Evolutionary conservation across 495 filamentous ascomycete genomes (phyloP).

Genomic region (Aspergillus carlsbadensis): DNA sequence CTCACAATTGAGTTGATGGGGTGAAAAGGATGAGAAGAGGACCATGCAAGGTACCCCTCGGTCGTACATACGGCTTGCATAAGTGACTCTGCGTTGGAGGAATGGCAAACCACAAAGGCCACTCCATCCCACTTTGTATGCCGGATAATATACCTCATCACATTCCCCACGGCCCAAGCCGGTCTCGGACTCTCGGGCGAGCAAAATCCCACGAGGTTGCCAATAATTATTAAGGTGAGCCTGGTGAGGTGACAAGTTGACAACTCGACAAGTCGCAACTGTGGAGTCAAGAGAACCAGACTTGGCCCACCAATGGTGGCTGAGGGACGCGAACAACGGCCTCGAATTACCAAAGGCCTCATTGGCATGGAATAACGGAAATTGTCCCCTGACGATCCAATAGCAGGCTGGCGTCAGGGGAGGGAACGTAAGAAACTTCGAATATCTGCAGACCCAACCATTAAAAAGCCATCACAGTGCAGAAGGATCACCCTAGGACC

Average conservation of each 20-base stretch:
- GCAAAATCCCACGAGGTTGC: slow-evolving; percentile 16
- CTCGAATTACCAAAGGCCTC: slow-evolving; percentile 15
- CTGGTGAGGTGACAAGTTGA: slow-evolving; percentile 21
- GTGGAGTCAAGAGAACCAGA: slow-evolving; percentile 13
- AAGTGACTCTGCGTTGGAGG: slow-evolving; percentile 5
- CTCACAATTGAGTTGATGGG: slow-evolving; percentile 1
- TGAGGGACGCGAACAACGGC: slow-evolving; percentile 12
- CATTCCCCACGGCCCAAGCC: slow-evolving; percentile 5
- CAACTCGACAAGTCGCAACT: slow-evolving; percentile 21
- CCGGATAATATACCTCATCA: slow-evolving; percentile 14
- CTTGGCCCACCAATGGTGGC: slow-evolving; percentile 18
- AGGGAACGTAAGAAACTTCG: not conserved
- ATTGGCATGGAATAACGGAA: slow-evolving; percentile 15
- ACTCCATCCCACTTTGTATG: slow-evolving; percentile 12
- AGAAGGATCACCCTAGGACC: slow-evolving; percentile 13
- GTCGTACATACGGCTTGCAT: slow-evolving; percentile 16
- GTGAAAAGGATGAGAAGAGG: not conserved
- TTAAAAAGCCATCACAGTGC: not conserved
- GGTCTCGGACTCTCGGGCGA: not conserved
- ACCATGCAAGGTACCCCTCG: slow-evolving; percentile 20
- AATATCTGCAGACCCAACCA: slow-evolving; percentile 4
- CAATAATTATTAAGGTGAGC: too few relatives aligned
- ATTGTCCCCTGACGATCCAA: slow-evolving; percentile 18
- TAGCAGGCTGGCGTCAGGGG: slow-evolving; percentile 14
- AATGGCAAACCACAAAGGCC: slow-evolving; percentile 6